Base-by-base conservation (phyloP, 1,284 basidiomycete genomes). In the Leccinum subrobustum region DNA sequence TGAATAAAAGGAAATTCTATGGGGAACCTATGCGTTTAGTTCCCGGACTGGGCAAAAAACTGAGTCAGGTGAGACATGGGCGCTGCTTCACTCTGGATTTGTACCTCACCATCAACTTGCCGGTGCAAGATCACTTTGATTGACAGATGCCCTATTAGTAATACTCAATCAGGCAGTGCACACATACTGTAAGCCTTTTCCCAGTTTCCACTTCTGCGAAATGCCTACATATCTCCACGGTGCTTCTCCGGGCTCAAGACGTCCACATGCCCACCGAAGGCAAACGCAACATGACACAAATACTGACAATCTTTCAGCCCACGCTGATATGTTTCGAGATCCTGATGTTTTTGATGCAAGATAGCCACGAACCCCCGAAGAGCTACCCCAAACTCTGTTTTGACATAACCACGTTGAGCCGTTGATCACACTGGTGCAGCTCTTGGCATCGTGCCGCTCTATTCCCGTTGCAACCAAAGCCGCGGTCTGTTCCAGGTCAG, bases 61-160 rank as follows among this genome's bases (percentile, higher is more conserved):
- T 52, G 51, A 53, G 42, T 11, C 53, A 50, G 16, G 20, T 54
- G 57, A 60, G 56, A 29, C 52, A 48, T 57, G 51, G 48, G 65
- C 64, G 60, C 61, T 61, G 71, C 55, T 60, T 47, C 58, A 60
- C 63, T 60, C 61, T 61, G 71, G 56, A 11, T 35, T 35, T 14
- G 33, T 59, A 44, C 57, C 39, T 48, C 52, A 31, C 55, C 72
- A 73, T 63, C 18, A 35, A 68, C 63, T 61, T 66, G 58, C 60
- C 66, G 53, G 60, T 56, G 63, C 52, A 54, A 33, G 47, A 14
- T 55, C 47, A 48, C 56, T 37, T 20, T 62, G 62, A 62, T 66
- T 42, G 8, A 27, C 16, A 18, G 27, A 39, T 60, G 18, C 4
- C 0, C 11, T 50, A 25, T n/a, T 25, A 14, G n/a, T 29, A 29